Conservation (phyloP, 176 grass and related monocot genomes). For the Musa beccarii region DNA sequence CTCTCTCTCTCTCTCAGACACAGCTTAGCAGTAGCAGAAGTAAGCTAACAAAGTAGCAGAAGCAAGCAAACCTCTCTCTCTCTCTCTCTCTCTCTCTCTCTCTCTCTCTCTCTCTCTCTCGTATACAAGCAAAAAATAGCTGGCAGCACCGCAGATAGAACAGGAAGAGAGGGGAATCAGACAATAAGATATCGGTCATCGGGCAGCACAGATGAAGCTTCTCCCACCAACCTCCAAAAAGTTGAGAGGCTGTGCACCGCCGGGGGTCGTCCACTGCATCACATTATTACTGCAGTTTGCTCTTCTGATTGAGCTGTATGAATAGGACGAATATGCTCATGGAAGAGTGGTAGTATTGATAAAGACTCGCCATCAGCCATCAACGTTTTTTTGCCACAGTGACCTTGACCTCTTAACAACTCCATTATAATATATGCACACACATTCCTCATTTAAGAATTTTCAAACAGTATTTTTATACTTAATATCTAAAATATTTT, state of each 20-base stretch:
- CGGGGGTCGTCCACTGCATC: neutral
- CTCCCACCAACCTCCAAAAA: neutral
- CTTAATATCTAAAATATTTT: too few species aligned
- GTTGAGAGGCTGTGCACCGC: neutral
- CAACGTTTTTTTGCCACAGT: neutral
- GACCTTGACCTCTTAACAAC: neutral
- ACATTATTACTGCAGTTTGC: neutral
- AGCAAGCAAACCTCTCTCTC: neutral
- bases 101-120: neutral
- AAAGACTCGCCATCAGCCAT: neutral
- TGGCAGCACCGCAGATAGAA: too few species aligned
- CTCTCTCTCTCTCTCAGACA: too few species aligned
- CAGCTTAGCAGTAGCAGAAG: too few species aligned
- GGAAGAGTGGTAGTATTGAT: neutral
- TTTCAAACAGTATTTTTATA: too few species aligned
- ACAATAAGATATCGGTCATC: neutral
- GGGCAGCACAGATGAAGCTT: neutral
- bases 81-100: neutral
- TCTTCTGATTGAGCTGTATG: neutral
- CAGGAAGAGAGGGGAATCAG: neutral
- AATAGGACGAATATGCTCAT: too few species aligned
- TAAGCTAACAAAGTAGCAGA: too few species aligned
- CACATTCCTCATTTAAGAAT: too few species aligned
- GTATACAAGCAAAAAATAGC: neutral
- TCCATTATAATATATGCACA: neutral